Evolutionary conservation across 495 filamentous ascomycete species (phyloP), one percentile per base, ranked within the genome.

Genomic region (Penicillium flavigenum): DNA sequence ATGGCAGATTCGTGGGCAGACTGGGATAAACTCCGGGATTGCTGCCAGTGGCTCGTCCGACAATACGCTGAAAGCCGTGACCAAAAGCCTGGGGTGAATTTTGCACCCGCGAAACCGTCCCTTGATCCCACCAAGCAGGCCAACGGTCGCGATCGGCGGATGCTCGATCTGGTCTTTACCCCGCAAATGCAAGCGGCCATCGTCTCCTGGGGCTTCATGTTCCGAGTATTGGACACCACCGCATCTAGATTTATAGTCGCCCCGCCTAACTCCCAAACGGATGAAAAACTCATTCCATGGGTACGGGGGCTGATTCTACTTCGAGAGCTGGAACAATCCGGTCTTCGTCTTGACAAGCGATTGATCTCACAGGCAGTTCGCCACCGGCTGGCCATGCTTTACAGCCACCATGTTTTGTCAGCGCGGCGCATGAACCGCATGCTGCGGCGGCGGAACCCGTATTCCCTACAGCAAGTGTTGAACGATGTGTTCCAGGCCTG

Each of bases 131-230:
- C 26, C 31, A 32, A 38, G 24, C 47, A 32, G 44, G 8, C 31
- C 1, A 39, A 26, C 39, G 32, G 26, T 29, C 58, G 51, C 11
- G 65, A 66, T 17, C 53, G 56, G 38, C 55, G 62, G 16, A 65
- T 73, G 24, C 71, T 83, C 0, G 62, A 61, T 22, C 63, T 64
- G 4, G 74, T 86, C 32, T 85, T 85, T 61, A 68, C 49, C 17
- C 63, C 56, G 0, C 58, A 68, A 6, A 74, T 83, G 61, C 81
- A 81, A 63, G 71, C 71, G 31, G 81, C 80, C 12, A 73, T 86
- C 39, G 75, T 86, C 29, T 65, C 73, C n/a, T 86, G 83, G 83
- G 82, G 83, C 4, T 86, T 86, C 65, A 76, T 68, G 49, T 67
- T 73, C 41, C 65, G 60, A 1, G 61, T 75, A 19, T 68, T 70